These are phyloP conservation scores for Periconia sp. DNA, from an alignment of 2,329 filamentous ascomycete genomes.

Conservation along the genomic window DNA sequence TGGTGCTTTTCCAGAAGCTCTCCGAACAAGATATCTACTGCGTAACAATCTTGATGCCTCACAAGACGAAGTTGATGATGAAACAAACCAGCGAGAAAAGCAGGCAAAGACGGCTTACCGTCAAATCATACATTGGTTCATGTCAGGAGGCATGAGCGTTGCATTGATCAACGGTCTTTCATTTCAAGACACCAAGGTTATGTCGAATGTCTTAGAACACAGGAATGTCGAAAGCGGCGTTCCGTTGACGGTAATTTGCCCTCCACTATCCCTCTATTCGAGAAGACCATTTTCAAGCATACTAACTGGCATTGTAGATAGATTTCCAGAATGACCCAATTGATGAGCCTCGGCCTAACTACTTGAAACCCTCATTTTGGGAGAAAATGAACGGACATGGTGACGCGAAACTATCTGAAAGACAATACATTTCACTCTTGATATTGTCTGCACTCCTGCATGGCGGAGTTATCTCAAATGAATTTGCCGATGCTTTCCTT, in stretches of 20 bases:
- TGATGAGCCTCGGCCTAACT: slow-evolving; percentile 7
- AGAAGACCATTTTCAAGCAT: not conserved
- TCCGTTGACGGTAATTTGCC: slow-evolving; percentile 10
- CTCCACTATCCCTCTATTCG: not conserved
- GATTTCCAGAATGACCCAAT: slow-evolving; percentile 4
- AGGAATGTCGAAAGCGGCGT: slow-evolving; percentile 17
- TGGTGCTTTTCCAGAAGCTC: slow-evolving; percentile 47
- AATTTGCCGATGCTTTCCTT: slow-evolving; percentile 45
- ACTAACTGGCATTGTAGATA: slow-evolving; percentile 1
- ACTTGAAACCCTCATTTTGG: slow-evolving; percentile 6
- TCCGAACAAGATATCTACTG: slow-evolving; percentile 19
- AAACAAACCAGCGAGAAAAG: slow-evolving; percentile 18
- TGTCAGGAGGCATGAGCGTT: slow-evolving; percentile 60
- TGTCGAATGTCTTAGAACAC: slow-evolving; percentile 20
- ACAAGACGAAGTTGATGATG: slow-evolving; percentile 23
- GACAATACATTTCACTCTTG: slow-evolving; percentile 37
- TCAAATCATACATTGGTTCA: slow-evolving; percentile 58
- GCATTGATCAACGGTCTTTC: slow-evolving; percentile 66
- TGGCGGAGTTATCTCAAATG: slow-evolving; percentile 23
- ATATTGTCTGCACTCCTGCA: slow-evolving; percentile 37
- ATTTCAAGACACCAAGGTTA: slow-evolving; percentile 65
- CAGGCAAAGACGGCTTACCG: slow-evolving; percentile 40
- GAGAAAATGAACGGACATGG: slow-evolving; percentile 14
- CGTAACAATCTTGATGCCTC: slow-evolving; percentile 20
- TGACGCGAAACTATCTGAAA: slow-evolving; percentile 31